phyloP scores from a whole-genome alignment of 1,284 basidiomycete genomes.

The Ustilago cynodontis region DNA sequence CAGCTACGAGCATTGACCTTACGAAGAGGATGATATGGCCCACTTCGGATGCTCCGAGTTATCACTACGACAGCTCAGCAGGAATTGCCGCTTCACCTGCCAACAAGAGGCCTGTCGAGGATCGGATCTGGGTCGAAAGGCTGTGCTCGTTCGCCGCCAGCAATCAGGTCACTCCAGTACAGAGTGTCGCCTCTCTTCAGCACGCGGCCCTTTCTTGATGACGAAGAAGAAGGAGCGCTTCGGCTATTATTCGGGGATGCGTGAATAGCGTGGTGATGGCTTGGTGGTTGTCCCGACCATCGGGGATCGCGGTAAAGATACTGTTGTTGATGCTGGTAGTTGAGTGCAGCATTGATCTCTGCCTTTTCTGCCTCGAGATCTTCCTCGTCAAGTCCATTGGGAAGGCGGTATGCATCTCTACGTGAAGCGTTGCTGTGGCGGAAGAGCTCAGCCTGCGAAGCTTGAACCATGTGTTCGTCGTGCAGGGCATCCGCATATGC shows the following conservation, averaged over 20 bases:
- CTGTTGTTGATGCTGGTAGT: constrained; percentile 25
- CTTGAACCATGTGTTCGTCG: constrained; percentile 12
- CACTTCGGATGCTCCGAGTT: neutral
- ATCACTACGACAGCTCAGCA: neutral
- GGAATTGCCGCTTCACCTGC: constrained; percentile 25
- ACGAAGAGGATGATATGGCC: neutral
- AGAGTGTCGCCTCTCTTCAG: constrained; percentile 78
- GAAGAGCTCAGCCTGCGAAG: constrained; percentile 23
- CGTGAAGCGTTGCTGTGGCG: constrained; percentile 37
- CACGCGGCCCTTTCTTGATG: constrained; percentile 39
- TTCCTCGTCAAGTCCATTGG: constrained; percentile 31
- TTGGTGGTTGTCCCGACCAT: constrained; percentile 2
- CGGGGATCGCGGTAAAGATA: constrained; percentile 23
- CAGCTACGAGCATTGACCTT: neutral
- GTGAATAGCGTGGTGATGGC: neutral
- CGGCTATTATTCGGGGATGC: constrained; percentile 1
- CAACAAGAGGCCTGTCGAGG: constrained; percentile 56
- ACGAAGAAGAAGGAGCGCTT: neutral
- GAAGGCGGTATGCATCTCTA: constrained; percentile 33
- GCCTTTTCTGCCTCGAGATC: constrained; percentile 51
- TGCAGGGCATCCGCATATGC: constrained; percentile 15
- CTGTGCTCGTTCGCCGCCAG: constrained; percentile 76
- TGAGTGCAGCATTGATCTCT: constrained; percentile 22
- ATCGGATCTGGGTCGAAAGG: constrained; percentile 61
- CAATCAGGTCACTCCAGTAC: constrained; percentile 82